Conservation (phyloP, 176 grass and related monocot genomes). For the Pharus latifolius region DNA sequence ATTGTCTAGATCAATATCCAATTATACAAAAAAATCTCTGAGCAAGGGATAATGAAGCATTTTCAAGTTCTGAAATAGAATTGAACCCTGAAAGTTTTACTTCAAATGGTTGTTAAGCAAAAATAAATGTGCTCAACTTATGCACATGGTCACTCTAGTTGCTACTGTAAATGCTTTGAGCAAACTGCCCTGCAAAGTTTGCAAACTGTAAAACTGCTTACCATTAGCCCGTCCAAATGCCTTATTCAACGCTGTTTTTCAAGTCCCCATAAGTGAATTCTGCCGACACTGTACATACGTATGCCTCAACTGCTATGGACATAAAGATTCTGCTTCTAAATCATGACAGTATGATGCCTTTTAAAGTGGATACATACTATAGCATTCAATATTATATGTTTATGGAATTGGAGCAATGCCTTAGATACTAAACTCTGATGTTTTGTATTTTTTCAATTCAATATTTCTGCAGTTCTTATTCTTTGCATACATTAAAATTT, state of each 20-base stretch:
- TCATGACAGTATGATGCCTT: background rate
- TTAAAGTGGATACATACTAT: background rate
- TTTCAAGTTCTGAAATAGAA: background rate
- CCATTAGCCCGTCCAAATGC: too few relatives aligned
- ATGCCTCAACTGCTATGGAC: background rate
- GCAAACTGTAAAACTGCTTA: too few relatives aligned
- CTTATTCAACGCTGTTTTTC: too few relatives aligned
- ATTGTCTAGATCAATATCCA: background rate
- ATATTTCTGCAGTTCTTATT: background rate
- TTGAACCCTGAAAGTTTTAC: background rate
- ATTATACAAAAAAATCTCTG: background rate
- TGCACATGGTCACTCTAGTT: background rate
- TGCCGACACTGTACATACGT: background rate
- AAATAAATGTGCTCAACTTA: background rate
- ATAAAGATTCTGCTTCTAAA: background rate
- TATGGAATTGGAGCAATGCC: background rate
- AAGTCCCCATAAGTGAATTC: too few relatives aligned
- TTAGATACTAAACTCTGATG: background rate
- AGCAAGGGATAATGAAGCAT: slow-evolving; percentile 1
- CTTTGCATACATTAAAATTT: too few relatives aligned
- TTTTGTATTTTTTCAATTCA: background rate
- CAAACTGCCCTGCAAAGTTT: too few relatives aligned
- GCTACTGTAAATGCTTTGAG: background rate
- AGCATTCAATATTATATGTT: background rate
- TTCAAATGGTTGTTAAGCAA: too few relatives aligned